Evolutionary conservation across 2,329 filamentous ascomycete species (phyloP).

Genomic region (Penicillium nordicum): DNA sequence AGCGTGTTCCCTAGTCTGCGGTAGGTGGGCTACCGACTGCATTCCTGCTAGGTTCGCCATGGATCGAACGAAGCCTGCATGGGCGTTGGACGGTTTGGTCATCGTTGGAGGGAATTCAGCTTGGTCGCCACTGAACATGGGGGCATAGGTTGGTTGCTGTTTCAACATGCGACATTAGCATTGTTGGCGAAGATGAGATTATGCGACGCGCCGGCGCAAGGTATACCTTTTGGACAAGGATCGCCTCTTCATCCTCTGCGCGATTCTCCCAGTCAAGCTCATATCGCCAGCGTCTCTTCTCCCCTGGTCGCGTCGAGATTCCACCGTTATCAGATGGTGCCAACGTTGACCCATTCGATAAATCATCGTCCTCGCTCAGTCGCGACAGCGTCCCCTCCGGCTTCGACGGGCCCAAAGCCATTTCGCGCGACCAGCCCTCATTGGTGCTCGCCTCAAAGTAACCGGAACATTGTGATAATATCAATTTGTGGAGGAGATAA

Average conservation of each 20-base stretch:
- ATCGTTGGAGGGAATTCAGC: conserved; percentile 52
- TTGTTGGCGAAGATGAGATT: not conserved
- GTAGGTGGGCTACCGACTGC: conserved; percentile 52
- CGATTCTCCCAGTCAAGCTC: conserved; percentile 74
- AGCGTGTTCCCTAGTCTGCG: conserved; percentile 52
- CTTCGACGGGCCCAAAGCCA: conserved; percentile 45
- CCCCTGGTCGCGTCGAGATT: conserved; percentile 37
- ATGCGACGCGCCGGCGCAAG: not conserved
- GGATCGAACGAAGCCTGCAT: conserved; percentile 77
- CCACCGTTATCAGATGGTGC: conserved; percentile 39
- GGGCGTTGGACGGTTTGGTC: conserved; percentile 60
- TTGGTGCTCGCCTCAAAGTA: conserved; percentile 83
- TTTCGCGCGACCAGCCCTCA: conserved; percentile 65
- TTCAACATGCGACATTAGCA: conserved; percentile 12
- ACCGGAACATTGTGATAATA: conserved; percentile 82
- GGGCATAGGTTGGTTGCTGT: conserved; percentile 40
- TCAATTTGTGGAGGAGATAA: conserved; percentile 84
- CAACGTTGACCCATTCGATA: conserved; percentile 38
- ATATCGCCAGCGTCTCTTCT: conserved; percentile 73
- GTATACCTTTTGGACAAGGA: conserved; percentile 76
- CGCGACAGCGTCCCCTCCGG: conserved; percentile 36
- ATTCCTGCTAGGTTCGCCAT: conserved; percentile 71
- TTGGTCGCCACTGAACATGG: conserved; percentile 56
- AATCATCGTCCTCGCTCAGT: conserved; percentile 36
- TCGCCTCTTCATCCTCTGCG: conserved; percentile 72